Conservation (phyloP, 352 stramenopile genomes). For the Globisporangium paddicum region DNA sequence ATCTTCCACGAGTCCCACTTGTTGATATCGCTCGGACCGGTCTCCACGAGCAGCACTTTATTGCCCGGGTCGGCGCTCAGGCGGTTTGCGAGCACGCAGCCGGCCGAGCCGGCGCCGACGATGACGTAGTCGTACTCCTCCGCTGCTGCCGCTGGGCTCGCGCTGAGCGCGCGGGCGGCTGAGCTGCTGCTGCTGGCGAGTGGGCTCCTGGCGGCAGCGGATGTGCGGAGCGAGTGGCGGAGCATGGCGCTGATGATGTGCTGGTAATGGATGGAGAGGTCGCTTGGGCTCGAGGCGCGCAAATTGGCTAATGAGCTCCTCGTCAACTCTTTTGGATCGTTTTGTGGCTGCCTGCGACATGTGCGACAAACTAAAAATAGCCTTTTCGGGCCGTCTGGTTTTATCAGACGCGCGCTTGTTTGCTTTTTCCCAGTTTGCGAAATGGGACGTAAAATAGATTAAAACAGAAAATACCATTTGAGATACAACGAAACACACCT, state of each 20-base stretch:
- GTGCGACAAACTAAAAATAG: neutral
- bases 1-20: constrained; percentile 91
- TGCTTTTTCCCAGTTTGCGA: too few relatives aligned
- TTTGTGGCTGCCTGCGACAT: too few relatives aligned
- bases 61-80: constrained; percentile 80
- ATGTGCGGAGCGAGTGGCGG: constrained; percentile 16
- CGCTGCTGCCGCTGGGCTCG: constrained; percentile 1
- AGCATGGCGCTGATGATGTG: constrained; percentile 12
- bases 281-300: neutral
- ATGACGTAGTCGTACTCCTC: constrained; percentile 91
- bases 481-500: too few relatives aligned
- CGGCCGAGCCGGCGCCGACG: constrained; percentile 87
- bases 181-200: neutral
- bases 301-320: constrained; percentile 6
- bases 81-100: constrained; percentile 89
- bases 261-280: neutral
- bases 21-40: constrained; percentile 71
- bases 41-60: constrained; percentile 89
- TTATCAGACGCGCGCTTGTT: too few relatives aligned
- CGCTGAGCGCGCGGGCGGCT: constrained; percentile 19
- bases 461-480: too few relatives aligned
- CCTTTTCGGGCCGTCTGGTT: too few relatives aligned
- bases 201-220: neutral
- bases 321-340: too few relatives aligned
- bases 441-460: too few relatives aligned